Percentiles rank a stretch among this genome's conserved stretches.
phyloP scores from a whole-genome alignment of 2,329 filamentous ascomycete species.

The Karstenula rhodostoma region DNA sequence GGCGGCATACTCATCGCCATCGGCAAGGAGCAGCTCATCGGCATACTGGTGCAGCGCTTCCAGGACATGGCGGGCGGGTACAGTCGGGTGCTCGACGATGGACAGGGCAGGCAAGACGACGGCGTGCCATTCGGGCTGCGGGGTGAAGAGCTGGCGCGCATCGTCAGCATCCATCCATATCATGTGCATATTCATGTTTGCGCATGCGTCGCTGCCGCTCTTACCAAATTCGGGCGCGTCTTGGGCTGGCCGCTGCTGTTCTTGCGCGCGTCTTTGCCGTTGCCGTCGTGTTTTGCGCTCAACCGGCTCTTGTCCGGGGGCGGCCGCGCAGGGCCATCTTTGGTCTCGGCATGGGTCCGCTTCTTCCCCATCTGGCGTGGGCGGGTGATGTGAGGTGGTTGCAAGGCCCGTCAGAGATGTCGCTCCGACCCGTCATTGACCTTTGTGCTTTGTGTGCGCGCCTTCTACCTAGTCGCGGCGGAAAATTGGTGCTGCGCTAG shows the following conservation, averaged over 20 bases:
- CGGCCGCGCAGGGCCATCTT: conserved; percentile 51
- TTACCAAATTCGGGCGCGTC: conserved; percentile 43
- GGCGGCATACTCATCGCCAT: conserved; percentile 77
- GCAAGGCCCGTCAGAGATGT: conserved; percentile 49
- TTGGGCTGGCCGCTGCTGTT: conserved; percentile 43
- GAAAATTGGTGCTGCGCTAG: too few relatives aligned
- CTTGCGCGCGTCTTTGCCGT: conserved; percentile 39
- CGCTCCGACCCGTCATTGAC: conserved; percentile 48
- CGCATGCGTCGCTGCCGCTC: conserved; percentile 9
- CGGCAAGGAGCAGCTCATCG: conserved; percentile 75
- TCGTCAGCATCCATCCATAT: conserved; percentile 28
- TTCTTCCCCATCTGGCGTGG: conserved; percentile 52
- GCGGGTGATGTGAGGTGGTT: conserved; percentile 33
- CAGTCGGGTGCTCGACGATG: conserved; percentile 54
- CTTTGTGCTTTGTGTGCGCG: conserved; percentile 30
- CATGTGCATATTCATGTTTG: conserved; percentile 1
- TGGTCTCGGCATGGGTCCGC: conserved; percentile 51
- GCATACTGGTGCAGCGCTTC: conserved; percentile 74
- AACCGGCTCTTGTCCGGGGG: conserved; percentile 41
- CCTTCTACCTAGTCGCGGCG: too few relatives aligned
- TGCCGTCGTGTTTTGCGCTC: conserved; percentile 30
- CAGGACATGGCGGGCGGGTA: conserved; percentile 61
- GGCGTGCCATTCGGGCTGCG: conserved; percentile 74
- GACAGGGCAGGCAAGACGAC: conserved; percentile 64
- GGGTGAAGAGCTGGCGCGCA: conserved; percentile 61